Percentiles rank a stretch among this genome's conserved stretches.
These are phyloP conservation scores for Boeremia exigua DNA, from an alignment of 2,329 filamentous ascomycete species.

Conservation along the genomic window DNA sequence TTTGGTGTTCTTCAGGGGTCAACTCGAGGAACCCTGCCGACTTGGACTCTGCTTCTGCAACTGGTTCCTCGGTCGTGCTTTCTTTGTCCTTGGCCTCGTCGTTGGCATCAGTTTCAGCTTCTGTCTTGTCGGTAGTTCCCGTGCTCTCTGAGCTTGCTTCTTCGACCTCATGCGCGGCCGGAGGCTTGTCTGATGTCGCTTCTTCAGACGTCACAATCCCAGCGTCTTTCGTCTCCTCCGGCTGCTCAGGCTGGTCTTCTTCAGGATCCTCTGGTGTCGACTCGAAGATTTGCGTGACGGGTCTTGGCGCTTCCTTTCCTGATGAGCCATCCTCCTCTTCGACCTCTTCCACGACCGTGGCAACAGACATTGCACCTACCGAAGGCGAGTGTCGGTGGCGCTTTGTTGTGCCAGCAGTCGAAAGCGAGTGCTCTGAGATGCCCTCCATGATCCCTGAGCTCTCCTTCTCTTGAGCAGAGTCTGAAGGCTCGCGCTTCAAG, in stretches of 20 bases:
- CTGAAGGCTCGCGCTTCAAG: slow-evolving; percentile 45
- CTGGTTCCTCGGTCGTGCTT: neutral
- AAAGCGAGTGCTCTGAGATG: slow-evolving; percentile 54
- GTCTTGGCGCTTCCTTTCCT: slow-evolving; percentile 17
- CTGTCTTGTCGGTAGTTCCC: neutral
- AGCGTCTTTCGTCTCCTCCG: slow-evolving; percentile 3
- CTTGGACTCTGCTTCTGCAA: neutral
- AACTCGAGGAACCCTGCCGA: slow-evolving; percentile 6
- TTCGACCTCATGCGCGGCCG: slow-evolving; percentile 1
- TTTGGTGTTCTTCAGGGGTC: slow-evolving; percentile 2
- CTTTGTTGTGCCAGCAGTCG: slow-evolving; percentile 73
- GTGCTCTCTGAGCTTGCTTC: slow-evolving; percentile 9
- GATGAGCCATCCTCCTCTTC: slow-evolving; percentile 68
- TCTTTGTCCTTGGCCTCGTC: slow-evolving; percentile 5
- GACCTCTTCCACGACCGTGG: slow-evolving; percentile 81
- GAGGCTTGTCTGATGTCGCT: neutral
- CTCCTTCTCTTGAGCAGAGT: slow-evolving; percentile 29
- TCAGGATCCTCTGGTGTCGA: slow-evolving; percentile 16
- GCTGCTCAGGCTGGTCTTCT: slow-evolving; percentile 1
- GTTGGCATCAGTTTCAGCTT: neutral
- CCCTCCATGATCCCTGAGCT: slow-evolving; percentile 30
- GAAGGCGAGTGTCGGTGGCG: slow-evolving; percentile 84
- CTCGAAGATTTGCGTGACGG: slow-evolving; percentile 29
- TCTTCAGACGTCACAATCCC: slow-evolving; percentile 2
- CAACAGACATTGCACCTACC: slow-evolving; percentile 73